phyloP scores from a whole-genome alignment of 164 flowering plant species.

The Sextonia rubra region DNA sequence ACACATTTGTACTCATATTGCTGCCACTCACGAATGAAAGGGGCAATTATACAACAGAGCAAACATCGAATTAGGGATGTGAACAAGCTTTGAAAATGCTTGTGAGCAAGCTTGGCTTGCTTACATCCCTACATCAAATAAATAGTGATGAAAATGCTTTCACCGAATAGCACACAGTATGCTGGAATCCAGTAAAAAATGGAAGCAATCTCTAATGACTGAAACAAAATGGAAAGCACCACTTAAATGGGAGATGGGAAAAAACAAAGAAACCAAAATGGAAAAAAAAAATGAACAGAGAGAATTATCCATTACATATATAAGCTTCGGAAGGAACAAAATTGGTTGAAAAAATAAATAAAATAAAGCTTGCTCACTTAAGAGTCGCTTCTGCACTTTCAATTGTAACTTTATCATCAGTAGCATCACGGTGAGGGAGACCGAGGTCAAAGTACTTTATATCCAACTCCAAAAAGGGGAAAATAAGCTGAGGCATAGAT shows the following conservation, averaged over 20 bases:
- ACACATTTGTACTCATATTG: too few relatives aligned
- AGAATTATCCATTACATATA: neutral
- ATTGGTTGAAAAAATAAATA: neutral
- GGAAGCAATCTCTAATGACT: neutral
- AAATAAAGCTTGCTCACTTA: constrained; percentile 55
- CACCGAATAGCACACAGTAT: too few relatives aligned
- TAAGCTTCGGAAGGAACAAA: neutral
- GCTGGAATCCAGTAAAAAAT: too few relatives aligned
- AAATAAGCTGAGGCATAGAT: constrained; percentile 58
- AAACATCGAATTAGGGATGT: too few relatives aligned
- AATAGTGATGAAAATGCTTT: too few relatives aligned
- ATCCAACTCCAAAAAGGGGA: constrained; percentile 89
- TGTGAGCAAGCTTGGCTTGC: too few relatives aligned
- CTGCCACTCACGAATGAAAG: too few relatives aligned
- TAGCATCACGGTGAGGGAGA: constrained; percentile 83
- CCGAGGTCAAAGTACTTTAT: constrained; percentile 96
- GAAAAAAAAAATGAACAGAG: neutral
- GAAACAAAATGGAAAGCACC: too few relatives aligned
- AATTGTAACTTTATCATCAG: constrained; percentile 92
- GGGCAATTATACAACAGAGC: too few relatives aligned
- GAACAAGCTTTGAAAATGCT: too few relatives aligned
- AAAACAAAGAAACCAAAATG: neutral
- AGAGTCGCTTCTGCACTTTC: constrained; percentile 99
- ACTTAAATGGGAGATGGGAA: neutral
- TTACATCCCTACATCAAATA: too few relatives aligned